Conservation (phyloP, 2,329 filamentous ascomycete species). For the Alternaria sp. region DNA sequence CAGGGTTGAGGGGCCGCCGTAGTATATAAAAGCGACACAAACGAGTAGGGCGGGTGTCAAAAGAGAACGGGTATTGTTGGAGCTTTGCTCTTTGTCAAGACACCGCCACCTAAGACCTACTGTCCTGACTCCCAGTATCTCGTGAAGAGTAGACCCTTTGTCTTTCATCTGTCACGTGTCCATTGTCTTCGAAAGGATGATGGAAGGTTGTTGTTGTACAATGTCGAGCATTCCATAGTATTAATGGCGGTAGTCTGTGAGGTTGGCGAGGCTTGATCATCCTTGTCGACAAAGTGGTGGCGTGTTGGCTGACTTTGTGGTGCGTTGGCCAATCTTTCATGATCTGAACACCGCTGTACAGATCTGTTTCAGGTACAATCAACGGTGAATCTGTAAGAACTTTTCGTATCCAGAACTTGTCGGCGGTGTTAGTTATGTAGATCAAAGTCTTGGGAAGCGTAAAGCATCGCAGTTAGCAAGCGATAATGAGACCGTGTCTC, state of each 20-base stretch:
- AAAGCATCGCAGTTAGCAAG: neutral
- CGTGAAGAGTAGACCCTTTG: conserved; percentile 36
- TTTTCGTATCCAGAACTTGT: neutral
- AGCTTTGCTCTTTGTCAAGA: conserved; percentile 41
- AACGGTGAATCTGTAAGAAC: neutral
- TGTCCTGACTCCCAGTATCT: conserved; percentile 15
- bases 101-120: conserved; percentile 23
- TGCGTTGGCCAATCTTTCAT: conserved; percentile 23
- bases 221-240: conserved; percentile 16
- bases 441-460: neutral
- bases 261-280: neutral
- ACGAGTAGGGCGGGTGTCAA: conserved; percentile 33
- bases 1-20: conserved; percentile 20
- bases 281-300: conserved; percentile 6
- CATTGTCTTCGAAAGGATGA: conserved; percentile 25
- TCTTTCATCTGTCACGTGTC: conserved; percentile 27
- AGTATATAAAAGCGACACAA: conserved; percentile 41
- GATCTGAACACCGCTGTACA: conserved; percentile 10
- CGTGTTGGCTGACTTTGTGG: conserved; percentile 18
- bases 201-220: conserved; percentile 21
- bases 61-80: conserved; percentile 34
- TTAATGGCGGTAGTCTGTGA: neutral
- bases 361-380: conserved; percentile 11
- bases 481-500: conserved; percentile 14
- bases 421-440: neutral